Conservation (phyloP, 805 yeast genomes). For the Komagataella phaffii region DNA sequence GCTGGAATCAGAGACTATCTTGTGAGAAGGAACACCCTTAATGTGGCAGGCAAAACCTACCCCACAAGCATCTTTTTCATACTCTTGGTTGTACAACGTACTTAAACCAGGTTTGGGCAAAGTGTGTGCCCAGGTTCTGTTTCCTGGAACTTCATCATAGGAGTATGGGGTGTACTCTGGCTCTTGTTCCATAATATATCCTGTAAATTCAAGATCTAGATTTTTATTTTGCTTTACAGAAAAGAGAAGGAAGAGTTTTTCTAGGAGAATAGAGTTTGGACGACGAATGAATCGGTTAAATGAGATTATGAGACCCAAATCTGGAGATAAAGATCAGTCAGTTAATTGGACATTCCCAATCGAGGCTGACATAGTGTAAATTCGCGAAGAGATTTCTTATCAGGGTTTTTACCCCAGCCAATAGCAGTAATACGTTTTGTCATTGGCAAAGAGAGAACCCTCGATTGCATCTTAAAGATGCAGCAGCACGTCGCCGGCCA, state of each 20-base stretch:
- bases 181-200: neutral
- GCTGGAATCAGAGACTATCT: slow-evolving; percentile 84
- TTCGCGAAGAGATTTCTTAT: neutral
- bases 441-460: neutral
- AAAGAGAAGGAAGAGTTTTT: neutral
- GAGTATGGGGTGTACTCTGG: slow-evolving; percentile 19
- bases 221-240: neutral
- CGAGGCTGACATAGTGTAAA: neutral
- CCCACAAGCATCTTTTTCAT: slow-evolving; percentile 96
- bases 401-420: neutral
- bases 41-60: slow-evolving; percentile 95
- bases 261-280: neutral
- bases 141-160: slow-evolving; percentile 66
- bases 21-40: slow-evolving; percentile 79
- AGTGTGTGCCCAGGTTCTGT: slow-evolving; percentile 85
- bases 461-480: neutral
- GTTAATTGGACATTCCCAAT: neutral
- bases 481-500: neutral
- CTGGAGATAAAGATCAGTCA: neutral
- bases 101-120: slow-evolving; percentile 55
- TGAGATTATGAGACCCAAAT: neutral
- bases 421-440: neutral
- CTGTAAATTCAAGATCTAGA: neutral
- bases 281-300: neutral
- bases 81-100: slow-evolving; percentile 88